Evolutionary conservation across 768 basidiomycete species (phyloP).

Genomic region (Infundibulicybe gibba): DNA sequence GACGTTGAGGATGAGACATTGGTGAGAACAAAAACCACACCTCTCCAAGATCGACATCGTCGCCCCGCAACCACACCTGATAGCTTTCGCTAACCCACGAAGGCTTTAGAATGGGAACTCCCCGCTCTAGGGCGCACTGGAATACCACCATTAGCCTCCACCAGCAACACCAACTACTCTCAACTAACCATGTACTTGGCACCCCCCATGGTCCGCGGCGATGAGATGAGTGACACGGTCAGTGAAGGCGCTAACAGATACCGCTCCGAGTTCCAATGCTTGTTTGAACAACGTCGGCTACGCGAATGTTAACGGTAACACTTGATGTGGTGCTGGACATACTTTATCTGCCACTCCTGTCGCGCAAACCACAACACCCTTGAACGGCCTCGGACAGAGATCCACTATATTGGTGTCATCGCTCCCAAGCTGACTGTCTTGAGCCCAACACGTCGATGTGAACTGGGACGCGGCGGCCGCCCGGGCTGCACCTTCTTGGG

Average conservation of each 20-base stretch:
- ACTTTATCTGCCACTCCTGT: constrained; percentile 84
- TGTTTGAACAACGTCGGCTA: constrained; percentile 73
- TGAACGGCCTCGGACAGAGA: constrained; percentile 65
- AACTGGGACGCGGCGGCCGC: constrained; percentile 16
- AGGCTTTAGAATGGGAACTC: constrained; percentile 75
- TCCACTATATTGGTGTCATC: constrained; percentile 43
- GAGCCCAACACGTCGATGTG: constrained; percentile 35
- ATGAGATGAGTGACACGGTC: constrained; percentile 87
- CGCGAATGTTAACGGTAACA: background rate
- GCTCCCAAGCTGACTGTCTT: constrained; percentile 46
- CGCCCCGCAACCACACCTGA: constrained; percentile 73
- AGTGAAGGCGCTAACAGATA: constrained; percentile 67
- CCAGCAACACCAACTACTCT: background rate
- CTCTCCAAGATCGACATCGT: constrained; percentile 66
- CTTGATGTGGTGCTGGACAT: background rate
- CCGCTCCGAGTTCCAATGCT: constrained; percentile 79
- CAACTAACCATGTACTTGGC: constrained; percentile 73
- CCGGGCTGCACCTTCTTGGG: constrained; percentile 31
- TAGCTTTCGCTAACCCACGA: constrained; percentile 77
- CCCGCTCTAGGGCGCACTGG: constrained; percentile 79
- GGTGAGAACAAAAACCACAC: constrained; percentile 33
- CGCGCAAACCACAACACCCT: constrained; percentile 62
- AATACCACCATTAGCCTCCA: background rate
- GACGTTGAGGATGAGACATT: background rate
- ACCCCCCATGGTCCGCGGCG: constrained; percentile 73